Base-by-base conservation (phyloP, 495 filamentous ascomycete genomes). In the Collariella sp. region DNA sequence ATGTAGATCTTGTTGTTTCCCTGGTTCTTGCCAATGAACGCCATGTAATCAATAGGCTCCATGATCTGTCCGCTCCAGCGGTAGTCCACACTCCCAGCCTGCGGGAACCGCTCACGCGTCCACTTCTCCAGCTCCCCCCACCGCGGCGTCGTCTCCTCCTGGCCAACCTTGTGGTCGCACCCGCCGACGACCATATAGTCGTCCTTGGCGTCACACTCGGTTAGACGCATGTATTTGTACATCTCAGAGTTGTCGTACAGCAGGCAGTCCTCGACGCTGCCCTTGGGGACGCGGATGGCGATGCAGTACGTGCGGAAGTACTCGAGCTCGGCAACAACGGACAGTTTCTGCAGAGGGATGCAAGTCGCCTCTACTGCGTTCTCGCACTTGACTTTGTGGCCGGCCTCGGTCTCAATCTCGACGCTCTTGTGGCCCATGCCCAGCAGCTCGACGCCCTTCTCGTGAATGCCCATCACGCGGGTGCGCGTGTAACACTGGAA, bases 181-280 rank as follows among this genome's bases (percentile, higher is more conserved):
- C 80, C 79, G 5, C 79, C 79, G n/a, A 80, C 64, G 3, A 83
- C 64, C 36, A 83, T 31, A 63, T 82, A 83, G 47, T 82, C 78
- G 46, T 82, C 59, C 34, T 72, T 63, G 34, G 78, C 73, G 38
- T 73, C 72, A 61, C 78, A 81, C 0, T 54, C 66, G 0, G 79
- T 82, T 9, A 81, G 66, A 0, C 76, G 70, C 2, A 76, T 61
- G 54, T 82, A 82, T 51, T 78, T 72, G 66, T 82, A 82, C 15
- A 59, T 62, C 3, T 81, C 75, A 1, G 72, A 77, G 15, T 71
- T 67, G 63, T 82, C 76, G 60, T 82, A 81, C 39, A 83, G 58
- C 7, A 82, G 65, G 40, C 75, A 74, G 55, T 83, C 79, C 56
- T 78, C 71, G 50, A 76, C 62, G 38, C 59, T 63, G 9, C 67